These are phyloP conservation scores for Meyerozyma guilliermondii DNA, from an alignment of 1,139 yeast genomes.

Conservation along the genomic window DNA sequence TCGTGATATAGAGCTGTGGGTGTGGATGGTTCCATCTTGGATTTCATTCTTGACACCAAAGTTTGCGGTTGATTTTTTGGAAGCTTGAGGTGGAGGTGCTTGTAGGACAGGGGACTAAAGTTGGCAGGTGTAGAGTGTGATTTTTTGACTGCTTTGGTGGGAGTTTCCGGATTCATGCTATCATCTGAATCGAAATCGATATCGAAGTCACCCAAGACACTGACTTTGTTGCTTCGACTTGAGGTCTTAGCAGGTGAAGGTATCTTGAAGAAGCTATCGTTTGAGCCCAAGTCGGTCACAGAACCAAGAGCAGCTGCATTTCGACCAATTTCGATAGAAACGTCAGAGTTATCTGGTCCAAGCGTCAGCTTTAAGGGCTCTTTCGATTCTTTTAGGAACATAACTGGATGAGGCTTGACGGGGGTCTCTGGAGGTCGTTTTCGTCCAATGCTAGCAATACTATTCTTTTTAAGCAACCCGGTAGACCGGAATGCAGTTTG, in stretches of 20 bases:
- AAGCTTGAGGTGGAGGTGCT: conserved; percentile 8
- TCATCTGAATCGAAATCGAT: conserved; percentile 16
- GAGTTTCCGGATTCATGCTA: conserved; percentile 31
- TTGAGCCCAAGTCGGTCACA: conserved; percentile 22
- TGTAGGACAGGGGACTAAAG: conserved; percentile 23
- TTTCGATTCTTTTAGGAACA: conserved; percentile 26
- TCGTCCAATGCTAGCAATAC: conserved; percentile 26
- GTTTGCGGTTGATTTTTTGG: conserved; percentile 5
- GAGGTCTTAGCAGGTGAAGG: conserved; percentile 16
- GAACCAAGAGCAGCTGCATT: conserved; percentile 22
- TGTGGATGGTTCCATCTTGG: conserved; percentile 24
- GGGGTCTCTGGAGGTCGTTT: conserved; percentile 75
- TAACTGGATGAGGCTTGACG: conserved; percentile 57
- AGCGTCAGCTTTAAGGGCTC: conserved; percentile 7
- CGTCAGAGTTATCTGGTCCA: conserved; percentile 19
- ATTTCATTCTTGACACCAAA: conserved; percentile 2
- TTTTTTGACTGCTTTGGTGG: conserved; percentile 35
- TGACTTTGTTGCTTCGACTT: conserved; percentile 8
- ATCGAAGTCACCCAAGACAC: conserved; percentile 13
- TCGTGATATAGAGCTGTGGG: conserved; percentile 16
- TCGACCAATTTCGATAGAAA: conserved; percentile 41
- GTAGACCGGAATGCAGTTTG: conserved; percentile 80
- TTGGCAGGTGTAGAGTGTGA: conserved; percentile 29
- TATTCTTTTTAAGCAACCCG: conserved; percentile 70
- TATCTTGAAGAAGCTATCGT: conserved; percentile 32